phyloP scores from a whole-genome alignment of 2,329 filamentous ascomycete species.

The Rhytidhysteron rufulum region DNA sequence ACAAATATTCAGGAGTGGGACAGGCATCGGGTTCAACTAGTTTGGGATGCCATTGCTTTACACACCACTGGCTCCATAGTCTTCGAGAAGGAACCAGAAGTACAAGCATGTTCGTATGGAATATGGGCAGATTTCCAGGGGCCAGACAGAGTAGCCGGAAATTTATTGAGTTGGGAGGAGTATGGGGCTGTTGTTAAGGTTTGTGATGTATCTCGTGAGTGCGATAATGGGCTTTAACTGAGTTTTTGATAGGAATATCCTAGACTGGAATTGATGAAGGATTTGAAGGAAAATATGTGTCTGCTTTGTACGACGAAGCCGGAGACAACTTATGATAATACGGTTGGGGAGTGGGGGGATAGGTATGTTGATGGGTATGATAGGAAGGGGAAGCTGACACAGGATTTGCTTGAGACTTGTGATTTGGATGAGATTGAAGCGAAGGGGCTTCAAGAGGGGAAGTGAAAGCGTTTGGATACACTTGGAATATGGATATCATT shows the following conservation, averaged over 20 bases:
- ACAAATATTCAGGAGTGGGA: conserved; percentile 33
- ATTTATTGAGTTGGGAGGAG: conserved; percentile 25
- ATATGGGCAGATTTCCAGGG: conserved; percentile 41
- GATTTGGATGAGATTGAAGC: conserved; percentile 6
- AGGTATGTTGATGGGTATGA: conserved; percentile 32
- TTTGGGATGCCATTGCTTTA: conserved; percentile 49
- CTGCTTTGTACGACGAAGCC: conserved; percentile 41
- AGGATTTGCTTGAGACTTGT: conserved; percentile 19
- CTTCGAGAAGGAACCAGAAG: conserved; percentile 42
- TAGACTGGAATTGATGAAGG: conserved; percentile 27
- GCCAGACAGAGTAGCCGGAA: conserved; percentile 26
- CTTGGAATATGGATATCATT: too few species aligned
- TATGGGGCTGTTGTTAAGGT: conserved; percentile 27
- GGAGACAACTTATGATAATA: conserved; percentile 35
- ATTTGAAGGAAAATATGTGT: conserved; percentile 35
- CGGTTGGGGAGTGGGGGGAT: conserved; percentile 32
- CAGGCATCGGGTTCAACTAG: conserved; percentile 39
- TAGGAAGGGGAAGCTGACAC: conserved; percentile 25
- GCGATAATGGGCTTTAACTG: neutral
- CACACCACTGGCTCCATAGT: conserved; percentile 37
- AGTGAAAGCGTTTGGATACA: too few species aligned
- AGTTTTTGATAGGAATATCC: conserved; percentile 24
- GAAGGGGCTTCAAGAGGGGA: neutral
- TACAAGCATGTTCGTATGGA: conserved; percentile 32
- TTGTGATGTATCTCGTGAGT: neutral